Evolutionary conservation across 352 stramenopile genomes (phyloP), one percentile per base, ranked within the genome.

Genomic region (Pythium grandisporangium): DNA sequence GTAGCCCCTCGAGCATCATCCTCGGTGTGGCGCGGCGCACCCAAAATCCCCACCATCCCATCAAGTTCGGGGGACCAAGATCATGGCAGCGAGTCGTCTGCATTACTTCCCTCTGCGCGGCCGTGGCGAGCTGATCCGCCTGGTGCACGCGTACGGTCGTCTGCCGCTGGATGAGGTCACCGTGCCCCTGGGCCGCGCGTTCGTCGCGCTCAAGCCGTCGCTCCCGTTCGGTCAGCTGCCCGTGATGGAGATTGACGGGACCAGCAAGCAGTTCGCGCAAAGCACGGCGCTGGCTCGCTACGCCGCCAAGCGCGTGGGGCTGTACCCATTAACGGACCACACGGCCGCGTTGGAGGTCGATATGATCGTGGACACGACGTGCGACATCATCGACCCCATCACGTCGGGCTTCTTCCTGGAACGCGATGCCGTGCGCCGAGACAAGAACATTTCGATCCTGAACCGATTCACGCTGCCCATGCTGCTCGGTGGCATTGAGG

Each of bases 151-250:
- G 2, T 57, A 51, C 16, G 61, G 59, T 4, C 26, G 48, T 22
- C 29, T 71, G 16, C 53, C 53, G 16, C 61, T 71, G 13, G 55
- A 58, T 2, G 53, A 71, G n/a, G 48, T 56, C 10, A 41, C 30
- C 11, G 39, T 68, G 36, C 48, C 52, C 2, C 19, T 47, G 8
- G 39, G 33, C 5, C 21, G 38, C 16, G 40, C 47, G 30, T 66
- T 58, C 53, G 13, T 50, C 5, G 32, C 23, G 19, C 22, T 37
- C 40, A 66, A 66, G 37, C 40, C 55, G 20, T 42, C 26, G 17
- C 47, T 67, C 32, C 61, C 55, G 17, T 61, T 70, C 27, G 58
- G 58, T 12, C 54, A 70, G 42, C 25, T 70, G n/a, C 61, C 61
- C 10, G 55, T 53, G 26, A 55, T 71, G 30, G 53, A 70, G 42